These are phyloP conservation scores for Clavispora carvajalis DNA, from an alignment of 805 yeast species.

Conservation along the genomic window DNA sequence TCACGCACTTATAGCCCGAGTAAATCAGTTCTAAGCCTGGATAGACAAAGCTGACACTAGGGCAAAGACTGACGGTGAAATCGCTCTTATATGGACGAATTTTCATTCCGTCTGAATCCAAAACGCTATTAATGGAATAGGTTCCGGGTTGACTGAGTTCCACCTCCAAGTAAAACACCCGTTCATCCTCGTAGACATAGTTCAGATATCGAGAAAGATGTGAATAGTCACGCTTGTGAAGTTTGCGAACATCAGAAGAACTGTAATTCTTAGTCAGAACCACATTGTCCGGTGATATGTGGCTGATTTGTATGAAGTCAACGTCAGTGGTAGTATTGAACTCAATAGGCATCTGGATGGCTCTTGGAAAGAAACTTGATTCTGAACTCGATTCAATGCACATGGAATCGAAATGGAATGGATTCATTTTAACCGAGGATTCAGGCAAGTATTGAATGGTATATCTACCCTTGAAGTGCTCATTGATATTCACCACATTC, in stretches of 20 bases:
- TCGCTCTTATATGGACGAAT: slow-evolving; percentile 59
- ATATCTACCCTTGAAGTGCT: slow-evolving; percentile 80
- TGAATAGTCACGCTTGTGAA: slow-evolving; percentile 25
- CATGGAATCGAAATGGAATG: slow-evolving; percentile 52
- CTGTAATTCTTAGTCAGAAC: slow-evolving; percentile 49
- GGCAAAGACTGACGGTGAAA: slow-evolving; percentile 70
- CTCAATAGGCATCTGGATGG: slow-evolving; percentile 58
- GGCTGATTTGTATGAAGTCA: slow-evolving; percentile 59
- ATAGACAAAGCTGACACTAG: slow-evolving; percentile 53
- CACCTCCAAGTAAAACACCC: slow-evolving; percentile 55
- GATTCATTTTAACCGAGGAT: slow-evolving; percentile 79
- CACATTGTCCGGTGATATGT: slow-evolving; percentile 50
- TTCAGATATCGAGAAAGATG: slow-evolving; percentile 23
- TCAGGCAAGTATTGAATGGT: slow-evolving; percentile 88
- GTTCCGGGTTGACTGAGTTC: slow-evolving; percentile 69
- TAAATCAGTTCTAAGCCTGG: slow-evolving; percentile 21
- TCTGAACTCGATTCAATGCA: slow-evolving; percentile 45
- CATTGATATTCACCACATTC: slow-evolving; percentile 38
- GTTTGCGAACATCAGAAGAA: slow-evolving; percentile 46
- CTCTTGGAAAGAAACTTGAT: slow-evolving; percentile 12
- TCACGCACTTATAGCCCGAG: slow-evolving; percentile 50
- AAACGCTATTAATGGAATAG: slow-evolving; percentile 64
- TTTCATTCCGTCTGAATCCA: slow-evolving; percentile 57
- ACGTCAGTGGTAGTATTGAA: slow-evolving; percentile 77
- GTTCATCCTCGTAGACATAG: slow-evolving; percentile 25